phyloP scores from a whole-genome alignment of 2,329 filamentous ascomycete genomes.

The Myriosclerotinia duriaeana region DNA sequence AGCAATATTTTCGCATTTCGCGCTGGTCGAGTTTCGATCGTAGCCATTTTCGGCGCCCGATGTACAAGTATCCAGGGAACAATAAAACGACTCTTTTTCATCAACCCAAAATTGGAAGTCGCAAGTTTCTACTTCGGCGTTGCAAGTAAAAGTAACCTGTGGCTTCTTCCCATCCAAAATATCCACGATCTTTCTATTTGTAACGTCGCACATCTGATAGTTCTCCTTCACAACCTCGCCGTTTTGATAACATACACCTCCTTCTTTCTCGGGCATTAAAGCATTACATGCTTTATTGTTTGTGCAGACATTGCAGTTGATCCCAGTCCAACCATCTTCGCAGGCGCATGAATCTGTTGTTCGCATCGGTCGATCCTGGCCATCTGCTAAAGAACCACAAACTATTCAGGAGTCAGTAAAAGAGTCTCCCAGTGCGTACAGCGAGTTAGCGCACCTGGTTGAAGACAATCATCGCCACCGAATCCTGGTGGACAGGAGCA shows the following conservation, averaged over 20 bases:
- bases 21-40: conserved; percentile 75
- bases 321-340: conserved; percentile 89
- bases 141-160: conserved; percentile 92
- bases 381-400: conserved; percentile 83
- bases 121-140: conserved; percentile 70
- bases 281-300: conserved; percentile 80
- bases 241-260: conserved; percentile 87
- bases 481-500: conserved; percentile 91
- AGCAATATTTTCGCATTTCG: conserved; percentile 79
- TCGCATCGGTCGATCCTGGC: conserved; percentile 74
- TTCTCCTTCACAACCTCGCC: conserved; percentile 91
- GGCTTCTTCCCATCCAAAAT: conserved; percentile 82
- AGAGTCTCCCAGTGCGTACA: neutral
- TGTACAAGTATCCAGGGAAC: conserved; percentile 77
- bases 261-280: conserved; percentile 78
- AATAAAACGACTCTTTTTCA: conserved; percentile 92
- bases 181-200: conserved; percentile 88
- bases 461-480: conserved; percentile 88
- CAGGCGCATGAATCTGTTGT: conserved; percentile 74
- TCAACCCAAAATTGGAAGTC: conserved; percentile 99
- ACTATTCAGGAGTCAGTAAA: conserved; percentile 47
- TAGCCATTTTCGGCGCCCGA: conserved; percentile 69
- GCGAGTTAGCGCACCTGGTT: conserved; percentile 59
- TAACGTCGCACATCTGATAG: conserved; percentile 97
- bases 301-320: conserved; percentile 97